Evolutionary conservation across 306 rosid genomes (phyloP).

Genomic region (Fragaria vesca): DNA sequence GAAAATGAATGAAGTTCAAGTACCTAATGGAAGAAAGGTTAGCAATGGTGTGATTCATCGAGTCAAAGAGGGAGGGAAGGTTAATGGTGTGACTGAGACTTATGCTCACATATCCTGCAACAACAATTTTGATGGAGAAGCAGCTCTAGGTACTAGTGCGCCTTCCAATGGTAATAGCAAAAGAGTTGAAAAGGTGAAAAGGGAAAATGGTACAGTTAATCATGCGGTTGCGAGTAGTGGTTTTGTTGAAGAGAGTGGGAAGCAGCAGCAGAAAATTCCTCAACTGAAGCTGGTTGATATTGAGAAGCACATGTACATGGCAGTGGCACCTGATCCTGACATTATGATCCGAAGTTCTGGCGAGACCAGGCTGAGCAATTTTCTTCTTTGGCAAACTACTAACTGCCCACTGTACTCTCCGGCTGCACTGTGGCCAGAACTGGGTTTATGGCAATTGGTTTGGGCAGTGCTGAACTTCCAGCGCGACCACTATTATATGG

Average conservation of each 20-base stretch:
- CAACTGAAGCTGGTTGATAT: slow-evolving; percentile 48
- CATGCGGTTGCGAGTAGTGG: slow-evolving; percentile 26
- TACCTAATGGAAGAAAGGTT: slow-evolving; percentile 18
- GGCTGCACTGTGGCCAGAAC: slow-evolving; percentile 73
- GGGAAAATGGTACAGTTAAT: background rate
- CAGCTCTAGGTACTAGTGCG: no score
- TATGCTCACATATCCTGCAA: slow-evolving; percentile 28
- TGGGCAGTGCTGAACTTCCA: slow-evolving; percentile 67
- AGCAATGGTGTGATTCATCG: slow-evolving; percentile 26
- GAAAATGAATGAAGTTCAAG: slow-evolving; percentile 43
- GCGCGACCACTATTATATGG: slow-evolving; percentile 50
- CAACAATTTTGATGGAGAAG: slow-evolving; percentile 16
- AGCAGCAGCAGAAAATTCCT: slow-evolving; percentile 31
- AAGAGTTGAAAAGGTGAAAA: slow-evolving; percentile 11
- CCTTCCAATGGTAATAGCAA: slow-evolving; percentile 10
- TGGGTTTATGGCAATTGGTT: slow-evolving; percentile 63
- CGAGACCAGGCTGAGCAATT: slow-evolving; percentile 65
- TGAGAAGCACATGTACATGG: slow-evolving; percentile 70
- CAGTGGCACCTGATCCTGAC: slow-evolving; percentile 76
- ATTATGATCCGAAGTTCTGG: slow-evolving; percentile 64
- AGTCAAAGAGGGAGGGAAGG: slow-evolving; percentile 17
- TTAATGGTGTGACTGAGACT: slow-evolving; percentile 27
- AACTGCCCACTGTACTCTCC: slow-evolving; percentile 64
- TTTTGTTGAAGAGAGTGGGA: slow-evolving; percentile 23
- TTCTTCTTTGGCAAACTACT: slow-evolving; percentile 77